Conservation (phyloP, 2,329 filamentous ascomycete genomes). For the Colletotrichum phormii region DNA sequence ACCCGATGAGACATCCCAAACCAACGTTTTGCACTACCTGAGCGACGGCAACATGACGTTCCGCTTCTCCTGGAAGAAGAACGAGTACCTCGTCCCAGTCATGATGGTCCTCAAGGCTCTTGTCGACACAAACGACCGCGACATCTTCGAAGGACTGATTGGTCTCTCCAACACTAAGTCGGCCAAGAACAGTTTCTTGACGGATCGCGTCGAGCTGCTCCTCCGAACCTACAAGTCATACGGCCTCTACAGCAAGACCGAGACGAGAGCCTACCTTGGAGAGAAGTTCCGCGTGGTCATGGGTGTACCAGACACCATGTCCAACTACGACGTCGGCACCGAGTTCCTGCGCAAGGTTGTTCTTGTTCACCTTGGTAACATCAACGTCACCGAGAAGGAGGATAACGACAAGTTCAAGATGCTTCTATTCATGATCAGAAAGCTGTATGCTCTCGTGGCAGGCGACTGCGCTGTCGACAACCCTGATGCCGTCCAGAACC, state of each 20-base stretch:
- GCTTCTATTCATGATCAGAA: constrained; percentile 95
- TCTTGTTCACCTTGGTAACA: constrained; percentile 89
- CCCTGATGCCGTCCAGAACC: constrained; percentile 95
- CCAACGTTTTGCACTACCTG: constrained; percentile 95
- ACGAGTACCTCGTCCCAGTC: constrained; percentile 94
- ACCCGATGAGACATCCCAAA: constrained; percentile 98
- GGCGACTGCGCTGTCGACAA: constrained; percentile 95
- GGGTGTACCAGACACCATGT: constrained; percentile 84
- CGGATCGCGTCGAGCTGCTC: constrained; percentile 91
- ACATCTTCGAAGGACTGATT: constrained; percentile 95
- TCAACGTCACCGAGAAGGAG: constrained; percentile 84
- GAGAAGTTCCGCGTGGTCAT: constrained; percentile 92
- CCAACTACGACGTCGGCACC: constrained; percentile 88
- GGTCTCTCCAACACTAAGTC: constrained; percentile 82
- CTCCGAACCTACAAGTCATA: constrained; percentile 95
- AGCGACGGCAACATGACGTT: constrained; percentile 97
- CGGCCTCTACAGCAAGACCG: constrained; percentile 81
- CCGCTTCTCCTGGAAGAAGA: constrained; percentile 97
- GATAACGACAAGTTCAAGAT: constrained; percentile 94
- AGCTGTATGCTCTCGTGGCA: constrained; percentile 92
- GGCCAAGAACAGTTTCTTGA: constrained; percentile 89
- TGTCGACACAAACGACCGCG: constrained; percentile 94
- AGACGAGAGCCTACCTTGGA: constrained; percentile 88
- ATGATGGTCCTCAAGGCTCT: constrained; percentile 98
- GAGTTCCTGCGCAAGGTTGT: constrained; percentile 93